Evolutionary conservation across 352 stramenopile species (phyloP).

Genomic region (Globisporangium nagaii): DNA sequence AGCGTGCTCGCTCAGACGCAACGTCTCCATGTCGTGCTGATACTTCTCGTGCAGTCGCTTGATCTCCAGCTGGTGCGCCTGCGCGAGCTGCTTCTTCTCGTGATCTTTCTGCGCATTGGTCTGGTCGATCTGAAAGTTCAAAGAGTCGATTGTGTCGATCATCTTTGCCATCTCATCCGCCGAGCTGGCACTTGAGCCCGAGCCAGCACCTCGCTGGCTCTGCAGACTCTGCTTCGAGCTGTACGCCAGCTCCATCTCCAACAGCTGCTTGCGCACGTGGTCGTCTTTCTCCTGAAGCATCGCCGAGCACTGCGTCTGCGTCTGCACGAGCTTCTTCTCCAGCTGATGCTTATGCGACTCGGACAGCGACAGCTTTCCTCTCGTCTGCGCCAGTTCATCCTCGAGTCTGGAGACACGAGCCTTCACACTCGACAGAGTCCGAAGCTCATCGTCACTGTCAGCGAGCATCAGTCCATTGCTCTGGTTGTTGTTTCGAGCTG

Average conservation of each 20-base stretch:
- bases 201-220: background rate
- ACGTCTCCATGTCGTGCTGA: constrained; percentile 55
- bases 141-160: constrained; percentile 69
- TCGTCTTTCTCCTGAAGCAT: constrained; percentile 57
- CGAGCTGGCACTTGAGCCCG: constrained; percentile 1
- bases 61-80: constrained; percentile 43
- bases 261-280: constrained; percentile 38
- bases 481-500: constrained; percentile 10
- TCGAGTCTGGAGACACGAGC: constrained; percentile 11
- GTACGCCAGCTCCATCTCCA: constrained; percentile 41
- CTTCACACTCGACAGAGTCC: background rate
- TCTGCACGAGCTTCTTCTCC: constrained; percentile 41
- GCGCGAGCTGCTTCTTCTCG: constrained; percentile 25
- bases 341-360: constrained; percentile 31
- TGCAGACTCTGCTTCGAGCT: constrained; percentile 25
- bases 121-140: constrained; percentile 57
- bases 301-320: constrained; percentile 24
- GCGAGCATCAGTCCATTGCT: background rate
- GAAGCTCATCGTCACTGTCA: constrained; percentile 2
- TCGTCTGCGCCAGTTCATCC: constrained; percentile 22
- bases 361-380: constrained; percentile 16
- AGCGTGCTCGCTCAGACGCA: constrained; percentile 55
- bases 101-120: constrained; percentile 32
- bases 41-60: constrained; percentile 64
- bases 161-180: constrained; percentile 39